These are phyloP conservation scores for Bonia amplexicaulis DNA, from an alignment of 176 grass and related monocot species.

Conservation along the genomic window DNA sequence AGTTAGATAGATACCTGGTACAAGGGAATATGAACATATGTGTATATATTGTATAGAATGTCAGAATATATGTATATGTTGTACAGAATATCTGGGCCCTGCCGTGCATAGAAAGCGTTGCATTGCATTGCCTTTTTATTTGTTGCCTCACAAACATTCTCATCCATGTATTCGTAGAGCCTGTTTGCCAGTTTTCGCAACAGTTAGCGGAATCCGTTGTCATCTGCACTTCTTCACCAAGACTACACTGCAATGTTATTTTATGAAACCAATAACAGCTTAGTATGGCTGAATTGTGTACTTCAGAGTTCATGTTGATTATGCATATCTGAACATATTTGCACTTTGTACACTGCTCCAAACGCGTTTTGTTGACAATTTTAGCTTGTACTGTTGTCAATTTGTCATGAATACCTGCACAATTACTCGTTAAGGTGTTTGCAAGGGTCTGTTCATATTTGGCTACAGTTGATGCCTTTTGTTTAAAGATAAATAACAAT, in stretches of 20 bases:
- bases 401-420: too few species aligned
- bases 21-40: not conserved
- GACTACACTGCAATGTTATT: not conserved
- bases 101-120: too few species aligned
- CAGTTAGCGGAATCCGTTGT: not conserved
- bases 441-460: too few species aligned
- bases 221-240: not conserved
- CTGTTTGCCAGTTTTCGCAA: not conserved
- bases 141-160: too few species aligned
- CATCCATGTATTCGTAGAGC: not conserved
- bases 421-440: too few species aligned
- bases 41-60: not conserved
- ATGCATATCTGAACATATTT: not conserved
- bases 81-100: not conserved
- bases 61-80: not conserved
- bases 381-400: too few species aligned
- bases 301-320: not conserved
- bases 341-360: not conserved
- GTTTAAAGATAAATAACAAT: too few species aligned
- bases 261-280: not conserved
- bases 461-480: too few species aligned
- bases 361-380: not conserved
- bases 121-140: too few species aligned
- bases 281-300: not conserved
- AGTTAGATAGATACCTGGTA: not conserved